Percentiles rank a stretch among this genome's conserved stretches.
phyloP scores from a whole-genome alignment of 2,329 filamentous ascomycete species.

The Penicillium sp. region DNA sequence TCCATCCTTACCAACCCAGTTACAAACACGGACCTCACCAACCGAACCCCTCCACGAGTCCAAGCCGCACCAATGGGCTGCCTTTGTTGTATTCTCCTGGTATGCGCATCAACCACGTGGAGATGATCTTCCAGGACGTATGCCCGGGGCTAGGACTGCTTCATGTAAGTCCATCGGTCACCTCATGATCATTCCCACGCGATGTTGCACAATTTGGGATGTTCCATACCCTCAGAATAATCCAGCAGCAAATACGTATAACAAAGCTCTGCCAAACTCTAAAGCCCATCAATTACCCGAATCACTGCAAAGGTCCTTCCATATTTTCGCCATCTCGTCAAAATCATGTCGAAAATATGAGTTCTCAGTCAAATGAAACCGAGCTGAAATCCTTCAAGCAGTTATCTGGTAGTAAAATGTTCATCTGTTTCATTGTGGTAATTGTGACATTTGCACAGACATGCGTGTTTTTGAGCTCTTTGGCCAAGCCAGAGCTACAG shows the following conservation, averaged over 20 bases:
- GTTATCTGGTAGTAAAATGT: background rate
- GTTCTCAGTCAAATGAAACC: too few relatives aligned
- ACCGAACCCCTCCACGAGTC: background rate
- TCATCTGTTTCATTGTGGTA: background rate
- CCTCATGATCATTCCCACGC: background rate
- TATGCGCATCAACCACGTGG: conserved; percentile 25
- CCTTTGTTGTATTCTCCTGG: conserved; percentile 46
- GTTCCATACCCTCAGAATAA: too few relatives aligned
- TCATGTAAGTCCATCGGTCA: background rate
- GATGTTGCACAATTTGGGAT: background rate
- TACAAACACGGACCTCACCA: background rate
- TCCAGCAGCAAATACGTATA: too few relatives aligned
- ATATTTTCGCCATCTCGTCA: too few relatives aligned
- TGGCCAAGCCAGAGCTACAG: background rate
- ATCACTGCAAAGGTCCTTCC: background rate
- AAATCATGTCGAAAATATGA: too few relatives aligned
- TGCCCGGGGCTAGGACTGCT: background rate
- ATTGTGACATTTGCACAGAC: background rate
- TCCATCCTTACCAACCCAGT: background rate
- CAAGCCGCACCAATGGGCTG: conserved; percentile 46
- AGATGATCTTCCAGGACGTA: background rate
- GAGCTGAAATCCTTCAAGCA: background rate
- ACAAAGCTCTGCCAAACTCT: too few relatives aligned
- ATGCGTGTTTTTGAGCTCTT: background rate
- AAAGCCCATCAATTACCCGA: background rate